phyloP scores from a whole-genome alignment of 1,139 yeast genomes.

The Hansenula lynferdii region DNA sequence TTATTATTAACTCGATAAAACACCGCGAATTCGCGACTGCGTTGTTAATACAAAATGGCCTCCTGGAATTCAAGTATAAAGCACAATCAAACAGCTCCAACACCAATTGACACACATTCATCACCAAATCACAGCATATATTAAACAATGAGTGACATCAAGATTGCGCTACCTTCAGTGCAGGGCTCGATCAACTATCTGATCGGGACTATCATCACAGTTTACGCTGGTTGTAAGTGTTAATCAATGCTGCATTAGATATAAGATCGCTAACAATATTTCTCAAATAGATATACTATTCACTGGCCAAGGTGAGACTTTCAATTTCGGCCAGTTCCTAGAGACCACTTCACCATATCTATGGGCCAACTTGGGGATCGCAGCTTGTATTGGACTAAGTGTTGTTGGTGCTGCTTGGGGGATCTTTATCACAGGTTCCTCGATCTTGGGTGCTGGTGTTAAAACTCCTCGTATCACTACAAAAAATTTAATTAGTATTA shows the following conservation, averaged over 20 bases:
- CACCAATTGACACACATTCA: neutral
- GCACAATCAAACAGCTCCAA: neutral
- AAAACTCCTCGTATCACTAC: constrained; percentile 97
- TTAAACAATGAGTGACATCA: constrained; percentile 1
- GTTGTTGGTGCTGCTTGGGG: constrained; percentile 99
- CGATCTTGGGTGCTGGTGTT: constrained; percentile 97
- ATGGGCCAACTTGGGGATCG: constrained; percentile 95
- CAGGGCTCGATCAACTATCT: constrained; percentile 13
- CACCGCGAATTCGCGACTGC: neutral
- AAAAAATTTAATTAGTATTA: constrained; percentile 91
- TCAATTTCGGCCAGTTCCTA: constrained; percentile 86
- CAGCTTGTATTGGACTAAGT: constrained; percentile 88
- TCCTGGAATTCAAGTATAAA: neutral
- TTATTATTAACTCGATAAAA: neutral
- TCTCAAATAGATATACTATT: constrained; percentile 58
- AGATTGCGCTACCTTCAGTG: constrained; percentile 14
- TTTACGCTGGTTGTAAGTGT: constrained; percentile 29
- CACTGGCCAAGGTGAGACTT: constrained; percentile 87
- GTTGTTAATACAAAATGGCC: neutral
- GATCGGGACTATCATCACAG: constrained; percentile 14
- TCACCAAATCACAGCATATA: neutral
- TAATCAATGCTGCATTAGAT: neutral
- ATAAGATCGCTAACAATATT: constrained; percentile 1
- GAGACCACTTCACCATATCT: constrained; percentile 87
- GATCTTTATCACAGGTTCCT: constrained; percentile 91